Evolutionary conservation across 1,284 basidiomycete species (phyloP).

Genomic region (Naganishia cerealis): DNA sequence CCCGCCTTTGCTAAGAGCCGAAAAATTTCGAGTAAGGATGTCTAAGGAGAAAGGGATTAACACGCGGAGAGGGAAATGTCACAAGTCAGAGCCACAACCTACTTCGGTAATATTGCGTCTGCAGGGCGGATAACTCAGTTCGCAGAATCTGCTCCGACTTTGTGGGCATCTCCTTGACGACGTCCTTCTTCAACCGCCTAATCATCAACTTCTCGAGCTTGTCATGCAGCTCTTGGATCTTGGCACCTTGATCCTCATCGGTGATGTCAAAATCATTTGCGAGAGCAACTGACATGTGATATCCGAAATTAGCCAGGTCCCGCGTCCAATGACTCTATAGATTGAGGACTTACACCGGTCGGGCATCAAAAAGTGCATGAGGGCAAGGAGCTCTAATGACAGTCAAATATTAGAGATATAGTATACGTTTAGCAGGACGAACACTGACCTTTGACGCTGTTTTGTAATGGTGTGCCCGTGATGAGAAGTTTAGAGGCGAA

Average conservation of each 20-base stretch:
- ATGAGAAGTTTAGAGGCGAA: slow-evolving; percentile 91
- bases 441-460: slow-evolving; percentile 88
- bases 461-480: slow-evolving; percentile 96
- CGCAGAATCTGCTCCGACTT: slow-evolving; percentile 98
- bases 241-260: slow-evolving; percentile 86
- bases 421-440: slow-evolving; percentile 11
- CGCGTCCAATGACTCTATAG: slow-evolving; percentile 19
- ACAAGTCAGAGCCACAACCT: slow-evolving; percentile 22
- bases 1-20: slow-evolving; percentile 84
- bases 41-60: slow-evolving; percentile 50
- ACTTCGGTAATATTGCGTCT: slow-evolving; percentile 97
- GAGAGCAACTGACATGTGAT: slow-evolving; percentile 61
- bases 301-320: slow-evolving; percentile 47
- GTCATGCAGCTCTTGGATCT: slow-evolving; percentile 91
- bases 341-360: slow-evolving; percentile 75
- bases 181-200: slow-evolving; percentile 90
- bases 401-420: slow-evolving; percentile 48
- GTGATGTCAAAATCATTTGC: slow-evolving; percentile 92
- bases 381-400: slow-evolving; percentile 72
- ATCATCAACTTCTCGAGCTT: slow-evolving; percentile 95
- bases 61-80: slow-evolving; percentile 16
- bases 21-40: slow-evolving; percentile 95
- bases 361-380: slow-evolving; percentile 99
- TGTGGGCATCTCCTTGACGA: slow-evolving; percentile 92
- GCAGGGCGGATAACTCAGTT: slow-evolving; percentile 95